Conservation (phyloP, 805 yeast genomes). For the Blastobotrys attinorum region DNA sequence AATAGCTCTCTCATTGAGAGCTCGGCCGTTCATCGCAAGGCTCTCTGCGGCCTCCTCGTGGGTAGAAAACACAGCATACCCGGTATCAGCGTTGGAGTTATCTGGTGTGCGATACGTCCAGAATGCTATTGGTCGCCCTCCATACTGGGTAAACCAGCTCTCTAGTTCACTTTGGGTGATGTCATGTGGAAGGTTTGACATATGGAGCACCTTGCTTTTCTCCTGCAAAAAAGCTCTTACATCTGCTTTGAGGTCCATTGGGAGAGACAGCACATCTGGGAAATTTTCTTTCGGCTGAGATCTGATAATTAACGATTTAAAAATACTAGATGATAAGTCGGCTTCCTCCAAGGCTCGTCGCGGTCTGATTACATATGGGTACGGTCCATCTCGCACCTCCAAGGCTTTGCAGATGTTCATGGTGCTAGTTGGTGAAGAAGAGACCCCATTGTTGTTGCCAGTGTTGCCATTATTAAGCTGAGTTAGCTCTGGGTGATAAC, state of each 20-base stretch:
- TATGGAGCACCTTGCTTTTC: constrained; percentile 66
- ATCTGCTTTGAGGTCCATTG: constrained; percentile 73
- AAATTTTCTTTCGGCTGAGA: constrained; percentile 43
- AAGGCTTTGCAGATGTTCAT: constrained; percentile 40
- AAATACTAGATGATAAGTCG: constrained; percentile 36
- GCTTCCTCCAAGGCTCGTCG: constrained; percentile 42
- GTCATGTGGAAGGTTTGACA: constrained; percentile 75
- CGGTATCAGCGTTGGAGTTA: constrained; percentile 49
- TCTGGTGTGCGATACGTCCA: constrained; percentile 75
- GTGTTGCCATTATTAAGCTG: no score
- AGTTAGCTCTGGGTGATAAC: constrained; percentile 46
- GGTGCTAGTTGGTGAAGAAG: constrained; percentile 23
- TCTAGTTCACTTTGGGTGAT: constrained; percentile 88
- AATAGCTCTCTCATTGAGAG: constrained; percentile 60
- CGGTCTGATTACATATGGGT: constrained; percentile 20
- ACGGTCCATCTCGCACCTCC: constrained; percentile 30
- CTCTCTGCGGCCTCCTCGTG: constrained; percentile 84
- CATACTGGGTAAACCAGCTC: constrained; percentile 83
- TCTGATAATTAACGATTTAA: constrained; percentile 38
- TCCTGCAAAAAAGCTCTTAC: constrained; percentile 59
- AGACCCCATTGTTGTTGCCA: no score
- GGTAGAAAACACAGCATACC: constrained; percentile 76
- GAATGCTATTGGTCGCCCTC: constrained; percentile 79
- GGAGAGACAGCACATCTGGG: constrained; percentile 52
- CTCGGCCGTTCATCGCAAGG: constrained; percentile 70